Evolutionary conservation across 1,284 basidiomycete species (phyloP), one percentile per base, ranked within the genome.

Genomic region (Pseudozyma sp.): DNA sequence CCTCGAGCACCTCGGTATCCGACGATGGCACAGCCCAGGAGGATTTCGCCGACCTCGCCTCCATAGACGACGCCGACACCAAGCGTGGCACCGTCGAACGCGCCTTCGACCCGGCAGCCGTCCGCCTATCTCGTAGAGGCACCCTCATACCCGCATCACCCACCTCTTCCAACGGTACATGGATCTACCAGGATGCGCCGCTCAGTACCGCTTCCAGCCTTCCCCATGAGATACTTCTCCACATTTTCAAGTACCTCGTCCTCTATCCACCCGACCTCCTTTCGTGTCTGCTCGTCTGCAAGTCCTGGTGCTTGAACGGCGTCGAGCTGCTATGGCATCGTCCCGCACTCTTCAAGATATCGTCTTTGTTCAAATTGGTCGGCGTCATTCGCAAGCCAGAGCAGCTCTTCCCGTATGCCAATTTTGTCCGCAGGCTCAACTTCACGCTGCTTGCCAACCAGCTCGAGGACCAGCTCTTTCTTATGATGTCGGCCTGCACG

Each of bases 261-360:
- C 87, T 90, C 24, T 88, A 97, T 43, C 89, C 92, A 73, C 87
- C 88, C 68, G 88, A 90, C 50, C 88, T 97, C 62, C 75, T 66
- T 37, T 51, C 75, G 44, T 83, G 79, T 46, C 59, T 84, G 42
- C 89, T 92, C 58, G 95, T 98, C 35, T 94, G 91, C 39, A 90
- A 93, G 61, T 88, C 90, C 13, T 99, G 97, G 95, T 97, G 94
- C 87, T 90, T 95, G 80, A 96, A 94, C 85, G 91, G 94, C 8
- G 94, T 96, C 56, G 94, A 97, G 84, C 88, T 98, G 17, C 88
- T 99, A 19, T 99, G 96, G 96, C 92, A 95, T 85, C 92, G 93
- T 78, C 95, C 96, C 16, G 87, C 88, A 57, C 90, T 96, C 82
- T 87, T 89, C 58, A 89, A 89, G 67, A 88, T 90, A 63, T 87